Evolutionary conservation across 176 grass and related monocot genomes (phyloP).

Genomic region (Puccinellia tenuiflora): DNA sequence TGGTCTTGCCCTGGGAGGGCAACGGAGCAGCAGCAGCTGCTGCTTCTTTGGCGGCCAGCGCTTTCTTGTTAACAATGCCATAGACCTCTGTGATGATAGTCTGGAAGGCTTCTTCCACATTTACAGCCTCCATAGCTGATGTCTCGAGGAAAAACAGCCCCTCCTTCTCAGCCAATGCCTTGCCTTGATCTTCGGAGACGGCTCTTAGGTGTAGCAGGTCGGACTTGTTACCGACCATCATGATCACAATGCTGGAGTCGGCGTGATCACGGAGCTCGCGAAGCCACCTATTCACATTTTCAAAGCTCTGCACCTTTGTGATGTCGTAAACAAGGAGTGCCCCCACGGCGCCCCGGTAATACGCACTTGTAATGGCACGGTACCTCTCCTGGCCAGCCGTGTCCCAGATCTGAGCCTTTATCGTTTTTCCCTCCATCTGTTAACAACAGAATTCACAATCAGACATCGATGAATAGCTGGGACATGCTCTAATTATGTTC

Average conservation of each 20-base stretch:
- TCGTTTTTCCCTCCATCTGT: constrained; percentile 71
- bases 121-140: constrained; percentile 74
- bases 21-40: constrained; percentile 32
- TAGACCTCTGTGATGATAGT: constrained; percentile 71
- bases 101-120: constrained; percentile 81
- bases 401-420: constrained; percentile 95
- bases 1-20: constrained; percentile 56
- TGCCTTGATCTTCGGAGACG: constrained; percentile 49
- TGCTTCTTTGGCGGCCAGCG: constrained; percentile 52
- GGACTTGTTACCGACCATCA: constrained; percentile 77
- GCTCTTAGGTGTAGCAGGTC: constrained; percentile 68
- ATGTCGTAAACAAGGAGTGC: constrained; percentile 84
- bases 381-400: constrained; percentile 92
- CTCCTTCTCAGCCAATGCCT: constrained; percentile 72
- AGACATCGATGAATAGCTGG: not conserved
- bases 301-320: constrained; percentile 70
- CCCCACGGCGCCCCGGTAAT: constrained; percentile 73
- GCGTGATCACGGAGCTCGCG: constrained; percentile 73
- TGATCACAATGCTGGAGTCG: constrained; percentile 73
- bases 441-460: constrained; percentile 8
- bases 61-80: constrained; percentile 73
- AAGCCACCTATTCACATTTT: constrained; percentile 73
- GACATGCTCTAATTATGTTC: not conserved
- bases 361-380: constrained; percentile 79
- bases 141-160: constrained; percentile 76